phyloP scores from a whole-genome alignment of 192 early-diverging fungal species.

The Coemansia furcata region DNA sequence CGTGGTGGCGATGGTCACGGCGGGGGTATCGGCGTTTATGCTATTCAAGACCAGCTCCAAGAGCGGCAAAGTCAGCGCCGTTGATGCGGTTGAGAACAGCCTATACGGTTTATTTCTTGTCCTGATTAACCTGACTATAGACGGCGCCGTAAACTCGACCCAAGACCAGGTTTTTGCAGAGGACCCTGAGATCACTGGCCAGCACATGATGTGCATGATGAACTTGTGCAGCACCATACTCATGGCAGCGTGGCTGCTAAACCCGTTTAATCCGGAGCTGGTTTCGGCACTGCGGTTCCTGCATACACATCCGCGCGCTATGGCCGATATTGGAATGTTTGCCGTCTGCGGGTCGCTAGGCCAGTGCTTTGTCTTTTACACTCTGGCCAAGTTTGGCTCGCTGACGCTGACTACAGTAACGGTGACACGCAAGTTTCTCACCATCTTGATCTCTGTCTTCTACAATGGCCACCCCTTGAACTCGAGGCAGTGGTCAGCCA shows the following conservation, averaged over 20 bases:
- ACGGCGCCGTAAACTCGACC: slow-evolving; percentile 93
- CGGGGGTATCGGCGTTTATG: slow-evolving; percentile 94
- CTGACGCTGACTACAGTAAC: slow-evolving; percentile 90
- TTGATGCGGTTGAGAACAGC: slow-evolving; percentile 56
- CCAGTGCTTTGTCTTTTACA: slow-evolving; percentile 98
- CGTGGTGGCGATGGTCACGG: slow-evolving; percentile 82
- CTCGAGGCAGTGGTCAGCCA: slow-evolving; percentile 80
- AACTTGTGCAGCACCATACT: slow-evolving; percentile 76
- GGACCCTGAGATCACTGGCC: slow-evolving; percentile 69
- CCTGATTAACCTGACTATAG: slow-evolving; percentile 80
- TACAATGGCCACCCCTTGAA: slow-evolving; percentile 81
- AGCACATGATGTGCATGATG: slow-evolving; percentile 98
- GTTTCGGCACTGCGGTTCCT: slow-evolving; percentile 71
- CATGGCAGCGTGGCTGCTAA: slow-evolving; percentile 73
- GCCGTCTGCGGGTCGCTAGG: slow-evolving; percentile 89
- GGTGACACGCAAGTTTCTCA: slow-evolving; percentile 95
- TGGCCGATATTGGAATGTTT: slow-evolving; percentile 85
- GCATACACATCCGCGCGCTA: slow-evolving; percentile 71
- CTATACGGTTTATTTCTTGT: slow-evolving; percentile 82
- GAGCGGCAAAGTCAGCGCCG: background rate
- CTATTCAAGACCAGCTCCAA: slow-evolving; percentile 61
- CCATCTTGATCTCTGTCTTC: slow-evolving; percentile 88
- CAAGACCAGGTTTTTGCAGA: slow-evolving; percentile 93
- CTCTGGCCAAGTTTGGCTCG: slow-evolving; percentile 86
- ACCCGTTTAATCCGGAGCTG: slow-evolving; percentile 79